Base-by-base conservation (phyloP, 495 filamentous ascomycete genomes). In the Podospora comata region DNA sequence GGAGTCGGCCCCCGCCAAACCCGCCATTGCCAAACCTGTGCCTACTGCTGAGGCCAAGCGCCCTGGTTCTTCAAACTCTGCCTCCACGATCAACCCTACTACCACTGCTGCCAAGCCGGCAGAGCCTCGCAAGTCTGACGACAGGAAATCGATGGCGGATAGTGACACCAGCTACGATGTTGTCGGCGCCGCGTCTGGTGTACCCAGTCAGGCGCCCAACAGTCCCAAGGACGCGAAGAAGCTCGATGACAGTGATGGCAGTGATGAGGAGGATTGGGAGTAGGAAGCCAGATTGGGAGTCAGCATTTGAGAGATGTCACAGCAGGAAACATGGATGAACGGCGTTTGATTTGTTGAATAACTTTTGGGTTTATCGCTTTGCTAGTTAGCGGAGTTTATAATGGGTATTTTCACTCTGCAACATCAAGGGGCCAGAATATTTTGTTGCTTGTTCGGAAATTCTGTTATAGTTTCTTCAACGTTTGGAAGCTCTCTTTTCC, bases 121-220 rank as follows among this genome's bases (percentile, higher is more conserved):
- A 60, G 89, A 91, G 71, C 84, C 89, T 54, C 88, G 92, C 55
- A 90, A 90, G 67, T 96, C 93, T 19, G 88, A 95, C 69, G 93
- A 97, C 73, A 88, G 91, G 76, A 91, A 92, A 62, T 93, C 89
- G 16, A 89, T 91, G 70, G 86, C 92, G 20, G 93, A 91, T 74
- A 96, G 92, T 77, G 94, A 97, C 72, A 91, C 91, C 19, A 96
- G 92, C 80, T 97, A 97, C 73, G 94, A 97, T 76, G 83, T 97
- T 44, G 92, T 97, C 55, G 84, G 85, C n/a, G 84, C 85, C 58
- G 71, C 78, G 20, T 96, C 92, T 72, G 93, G 93, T 19, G 87
- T 90, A 7, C 88, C 90, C 13, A 97, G 92, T 76, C 89, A 89
- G 63, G 88, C 92, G 30, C 80, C 82, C 23, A 84, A 73, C 72